Evolutionary conservation across 495 filamentous ascomycete genomes (phyloP).

Genomic region (Xanthoparmelia taractica): DNA sequence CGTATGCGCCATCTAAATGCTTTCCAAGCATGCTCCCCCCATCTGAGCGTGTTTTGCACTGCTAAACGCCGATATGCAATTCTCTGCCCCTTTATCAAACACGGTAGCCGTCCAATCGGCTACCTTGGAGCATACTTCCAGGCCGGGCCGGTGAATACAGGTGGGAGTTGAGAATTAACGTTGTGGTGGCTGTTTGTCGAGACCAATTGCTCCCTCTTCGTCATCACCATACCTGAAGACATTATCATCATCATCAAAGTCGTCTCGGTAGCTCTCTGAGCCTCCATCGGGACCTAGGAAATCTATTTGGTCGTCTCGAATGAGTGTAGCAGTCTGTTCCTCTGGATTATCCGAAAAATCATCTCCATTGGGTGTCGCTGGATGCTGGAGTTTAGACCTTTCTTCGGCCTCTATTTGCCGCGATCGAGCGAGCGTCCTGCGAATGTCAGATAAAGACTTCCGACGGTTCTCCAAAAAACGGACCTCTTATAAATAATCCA

Average conservation of each 20-base stretch:
- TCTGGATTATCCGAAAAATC: constrained; percentile 42
- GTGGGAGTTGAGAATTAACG: constrained; percentile 4
- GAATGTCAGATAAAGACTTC: background rate
- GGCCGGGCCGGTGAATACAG: too few species aligned
- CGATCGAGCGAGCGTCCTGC: constrained; percentile 71
- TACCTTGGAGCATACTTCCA: background rate
- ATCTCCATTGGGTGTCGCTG: constrained; percentile 30
- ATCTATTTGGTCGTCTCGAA: constrained; percentile 43
- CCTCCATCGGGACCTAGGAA: constrained; percentile 38
- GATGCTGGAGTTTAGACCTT: constrained; percentile 42
- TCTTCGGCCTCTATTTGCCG: constrained; percentile 80
- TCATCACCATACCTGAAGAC: constrained; percentile 39
- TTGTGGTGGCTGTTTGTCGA: constrained; percentile 35
- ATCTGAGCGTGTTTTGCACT: background rate
- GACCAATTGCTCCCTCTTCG: constrained; percentile 37
- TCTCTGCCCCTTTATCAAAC: background rate
- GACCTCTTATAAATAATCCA: constrained; percentile 75
- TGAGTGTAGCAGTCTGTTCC: constrained; percentile 37
- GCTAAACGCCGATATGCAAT: background rate
- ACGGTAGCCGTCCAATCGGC: background rate
- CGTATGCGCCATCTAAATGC: background rate
- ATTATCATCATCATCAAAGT: constrained; percentile 49
- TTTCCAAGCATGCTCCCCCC: background rate
- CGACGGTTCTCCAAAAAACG: background rate
- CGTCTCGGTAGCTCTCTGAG: constrained; percentile 44